Percentiles rank a stretch among this genome's conserved stretches.
Evolutionary conservation across 2,329 filamentous ascomycete genomes (phyloP).

Genomic region (Byssothecium circinans): DNA sequence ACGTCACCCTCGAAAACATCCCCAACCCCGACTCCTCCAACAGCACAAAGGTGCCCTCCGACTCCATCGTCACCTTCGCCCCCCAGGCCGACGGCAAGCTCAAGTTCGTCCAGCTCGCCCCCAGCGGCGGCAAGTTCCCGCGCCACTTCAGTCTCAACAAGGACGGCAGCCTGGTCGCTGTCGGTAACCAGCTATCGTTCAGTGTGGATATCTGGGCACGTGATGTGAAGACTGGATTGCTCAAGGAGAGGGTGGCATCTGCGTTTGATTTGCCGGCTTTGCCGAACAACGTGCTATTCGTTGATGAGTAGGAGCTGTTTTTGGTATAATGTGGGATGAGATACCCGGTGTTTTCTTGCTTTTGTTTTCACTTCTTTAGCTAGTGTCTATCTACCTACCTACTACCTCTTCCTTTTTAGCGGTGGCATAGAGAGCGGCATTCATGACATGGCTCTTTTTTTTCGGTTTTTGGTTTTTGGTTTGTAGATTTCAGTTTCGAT

Average conservation of each 20-base stretch:
- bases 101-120: conserved; percentile 58
- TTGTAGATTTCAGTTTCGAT: too few species aligned
- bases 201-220: conserved; percentile 62
- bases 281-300: conserved; percentile 28
- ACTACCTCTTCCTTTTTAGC: neutral
- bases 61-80: conserved; percentile 61
- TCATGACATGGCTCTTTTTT: neutral
- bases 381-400: neutral
- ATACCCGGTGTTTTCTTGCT: conserved; percentile 5
- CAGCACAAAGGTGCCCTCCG: conserved; percentile 44
- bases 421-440: neutral
- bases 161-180: conserved; percentile 64
- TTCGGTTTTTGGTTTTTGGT: too few species aligned
- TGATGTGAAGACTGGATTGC: conserved; percentile 60
- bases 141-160: conserved; percentile 69
- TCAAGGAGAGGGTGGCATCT: conserved; percentile 53
- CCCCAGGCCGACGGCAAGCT: conserved; percentile 55
- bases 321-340: neutral
- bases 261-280: conserved; percentile 17
- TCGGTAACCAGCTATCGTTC: conserved; percentile 64
- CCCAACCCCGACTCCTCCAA: conserved; percentile 49
- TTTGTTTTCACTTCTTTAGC: neutral
- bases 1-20: conserved; percentile 53
- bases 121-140: conserved; percentile 66
- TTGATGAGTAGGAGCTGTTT: neutral